Evolutionary conservation across 2,329 filamentous ascomycete species (phyloP), one percentile per base, ranked within the genome.

Genomic region (Orbilia javanica): DNA sequence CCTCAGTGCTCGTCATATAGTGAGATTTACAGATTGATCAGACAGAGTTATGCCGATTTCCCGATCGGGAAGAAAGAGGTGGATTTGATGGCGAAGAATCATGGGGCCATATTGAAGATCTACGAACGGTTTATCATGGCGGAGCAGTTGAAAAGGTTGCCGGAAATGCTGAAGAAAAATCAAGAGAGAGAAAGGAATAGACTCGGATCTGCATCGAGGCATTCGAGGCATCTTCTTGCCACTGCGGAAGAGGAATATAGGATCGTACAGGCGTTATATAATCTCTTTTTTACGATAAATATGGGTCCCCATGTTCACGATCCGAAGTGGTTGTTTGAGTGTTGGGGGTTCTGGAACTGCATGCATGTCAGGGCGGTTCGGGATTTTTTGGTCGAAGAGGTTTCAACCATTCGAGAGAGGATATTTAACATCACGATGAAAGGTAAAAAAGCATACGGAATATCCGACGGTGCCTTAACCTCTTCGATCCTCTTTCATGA

Each of bases 291-390:
- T 7, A 1, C 27, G 7, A 20, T 62, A 3, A 62, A 62, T 42
- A 1, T 62, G 13, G 5, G 6, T 62, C 7, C 13, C 18, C 36
- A 62, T 10, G 3, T 1, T 3, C 22, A 2, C n/a, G 1, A 15
- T 5, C 27, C 44, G 2, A 15, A 6, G 1, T 10, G 13, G 10
- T 13, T 62, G 4, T 10, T 1, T 20, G 0, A 44, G 18, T 10
- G 18, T 8, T 39, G 55, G 55, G 55, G 31, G 0, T 62, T 62
- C 13, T 62, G 55, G 55, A 34, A n/a, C 2, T 29, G 5, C 8
- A 62, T 62, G 7, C 55, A 62, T 15, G 11, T 62, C 27, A 44
- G 55, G 55, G 22, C 55, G 3, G 55, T 62, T 42, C 36, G 55
- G 15, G 55, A 44, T 13, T 62, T 62, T 62, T 25, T 62, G 34